Conservation (phyloP, 805 yeast genomes). For the Metschnikowia lachancei region DNA sequence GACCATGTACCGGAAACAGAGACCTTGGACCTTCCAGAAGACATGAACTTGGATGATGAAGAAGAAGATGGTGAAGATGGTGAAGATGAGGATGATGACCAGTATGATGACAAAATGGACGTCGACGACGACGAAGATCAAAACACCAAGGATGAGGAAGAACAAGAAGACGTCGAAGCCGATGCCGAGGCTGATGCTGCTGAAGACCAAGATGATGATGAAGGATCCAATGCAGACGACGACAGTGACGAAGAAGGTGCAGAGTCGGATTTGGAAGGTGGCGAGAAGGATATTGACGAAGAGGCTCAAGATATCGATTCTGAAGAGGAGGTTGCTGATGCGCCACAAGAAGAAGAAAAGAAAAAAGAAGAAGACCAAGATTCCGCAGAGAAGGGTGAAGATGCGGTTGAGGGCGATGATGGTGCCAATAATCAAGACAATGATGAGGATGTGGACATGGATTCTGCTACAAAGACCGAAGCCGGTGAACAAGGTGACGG, state of each 20-base stretch:
- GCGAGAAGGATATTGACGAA: constrained; percentile 20
- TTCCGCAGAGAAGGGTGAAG: constrained; percentile 25
- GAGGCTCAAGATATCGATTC: constrained; percentile 29
- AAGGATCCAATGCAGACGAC: constrained; percentile 17
- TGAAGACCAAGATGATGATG: constrained; percentile 12
- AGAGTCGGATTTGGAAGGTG: constrained; percentile 24
- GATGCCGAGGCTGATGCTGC: constrained; percentile 16
- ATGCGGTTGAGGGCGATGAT: constrained; percentile 52
- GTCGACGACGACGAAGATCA: constrained; percentile 22
- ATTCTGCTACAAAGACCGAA: constrained; percentile 58
- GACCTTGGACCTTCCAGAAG: constrained; percentile 87
- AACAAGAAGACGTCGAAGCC: constrained; percentile 19
- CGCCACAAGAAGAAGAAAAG: constrained; percentile 41
- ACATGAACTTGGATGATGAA: constrained; percentile 82
- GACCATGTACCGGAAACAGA: constrained; percentile 79
- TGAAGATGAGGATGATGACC: constrained; percentile 32
- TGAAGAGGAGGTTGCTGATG: constrained; percentile 31
- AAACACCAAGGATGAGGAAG: constrained; percentile 27
- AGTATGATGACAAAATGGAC: constrained; percentile 23
- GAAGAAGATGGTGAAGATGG: constrained; percentile 50
- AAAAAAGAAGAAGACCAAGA: constrained; percentile 37
- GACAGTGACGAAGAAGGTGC: constrained; percentile 25
- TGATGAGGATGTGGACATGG: constrained; percentile 50
- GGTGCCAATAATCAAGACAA: constrained; percentile 45
- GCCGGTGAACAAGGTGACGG: constrained; percentile 63